A percentile compares a stretch with the other conserved stretches of the same genome.
Evolutionary conservation across 176 grass and related monocot genomes (phyloP).

Genomic region (Leersia perrieri): DNA sequence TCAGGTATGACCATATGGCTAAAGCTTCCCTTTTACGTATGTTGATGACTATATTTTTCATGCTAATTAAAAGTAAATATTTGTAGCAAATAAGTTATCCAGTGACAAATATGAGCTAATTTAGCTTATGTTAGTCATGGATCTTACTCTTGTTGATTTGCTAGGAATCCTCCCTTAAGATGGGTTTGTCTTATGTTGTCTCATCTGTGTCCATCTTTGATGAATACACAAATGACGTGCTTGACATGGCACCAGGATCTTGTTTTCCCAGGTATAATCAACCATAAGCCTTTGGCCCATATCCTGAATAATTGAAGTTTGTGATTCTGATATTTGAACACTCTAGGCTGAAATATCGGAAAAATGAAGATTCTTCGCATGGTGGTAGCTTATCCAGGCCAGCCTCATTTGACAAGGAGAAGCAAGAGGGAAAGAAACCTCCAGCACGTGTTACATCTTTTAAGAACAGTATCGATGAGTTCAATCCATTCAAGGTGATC

Average conservation of each 20-base stretch:
- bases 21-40: neutral
- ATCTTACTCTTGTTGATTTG: constrained; percentile 25
- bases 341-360: constrained; percentile 67
- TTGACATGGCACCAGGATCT: constrained; percentile 93
- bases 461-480: constrained; percentile 74
- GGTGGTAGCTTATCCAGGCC: constrained; percentile 43
- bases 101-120: neutral
- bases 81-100: neutral
- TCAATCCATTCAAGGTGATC: constrained; percentile 90
- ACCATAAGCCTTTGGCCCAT: neutral
- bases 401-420: constrained; percentile 58
- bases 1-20: constrained; percentile 53
- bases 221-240: constrained; percentile 93
- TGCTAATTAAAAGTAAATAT: neutral
- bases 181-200: constrained; percentile 73
- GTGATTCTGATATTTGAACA: constrained; percentile 29
- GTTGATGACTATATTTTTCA: neutral
- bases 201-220: constrained; percentile 91
- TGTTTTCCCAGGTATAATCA: constrained; percentile 77
- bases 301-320: constrained; percentile 16
- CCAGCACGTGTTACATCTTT: constrained; percentile 72
- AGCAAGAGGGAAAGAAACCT: constrained; percentile 63
- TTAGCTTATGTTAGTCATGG: neutral
- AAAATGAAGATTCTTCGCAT: constrained; percentile 30
- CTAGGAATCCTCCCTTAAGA: constrained; percentile 73